Evolutionary conservation across 106 monocot genomes (phyloP), one percentile per base, ranked within the genome.

Genomic region (Dendrobium huoshanense): DNA sequence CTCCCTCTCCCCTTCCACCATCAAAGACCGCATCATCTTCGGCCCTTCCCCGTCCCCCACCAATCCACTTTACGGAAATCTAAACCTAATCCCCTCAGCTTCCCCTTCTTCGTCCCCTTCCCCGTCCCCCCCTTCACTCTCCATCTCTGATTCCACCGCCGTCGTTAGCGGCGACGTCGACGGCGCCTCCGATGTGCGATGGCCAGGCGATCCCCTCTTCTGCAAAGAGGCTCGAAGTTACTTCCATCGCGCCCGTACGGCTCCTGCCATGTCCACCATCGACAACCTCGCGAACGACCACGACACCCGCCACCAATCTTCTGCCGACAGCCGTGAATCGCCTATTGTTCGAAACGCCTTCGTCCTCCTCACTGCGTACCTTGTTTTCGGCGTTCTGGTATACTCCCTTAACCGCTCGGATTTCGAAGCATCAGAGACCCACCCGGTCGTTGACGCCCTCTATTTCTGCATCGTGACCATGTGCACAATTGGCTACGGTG

Each of bases 381-480:
- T 97, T 83, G 42, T 82, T 80, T 55, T 94, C 51, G 97, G 97
- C 31, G 91, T 94, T 56, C 25, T 77, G 31, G 55, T 91, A 76
- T 97, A 88, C 87, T 81, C 87, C 29, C 41, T 87, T 31, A 81
- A 80, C 49, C 85, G 85, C 16, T 56, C 77, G 31, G 85, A 87
- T 58, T 95, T 95, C 84, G 13, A 65, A 16, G 78, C 78, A 9
- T 27, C n/a, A 11, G 74, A 87, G 29, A 92, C 95, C 55, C 88
- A 92, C 84, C 92, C 95, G 5, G 75, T 95, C 40, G 89, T 89
- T 67, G 95, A 95, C 78, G 92, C 92, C 42, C 83, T 95, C 49
- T 95, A 95, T 85, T 95, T 95, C 89, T 95, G 93, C 73, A 93
- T 96, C 49, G 96, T 96, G 40, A 93, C 96, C 73, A 93, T 93